These are phyloP conservation scores for Aspergillus haitiensis DNA, from an alignment of 495 filamentous ascomycete genomes.

Conservation along the genomic window DNA sequence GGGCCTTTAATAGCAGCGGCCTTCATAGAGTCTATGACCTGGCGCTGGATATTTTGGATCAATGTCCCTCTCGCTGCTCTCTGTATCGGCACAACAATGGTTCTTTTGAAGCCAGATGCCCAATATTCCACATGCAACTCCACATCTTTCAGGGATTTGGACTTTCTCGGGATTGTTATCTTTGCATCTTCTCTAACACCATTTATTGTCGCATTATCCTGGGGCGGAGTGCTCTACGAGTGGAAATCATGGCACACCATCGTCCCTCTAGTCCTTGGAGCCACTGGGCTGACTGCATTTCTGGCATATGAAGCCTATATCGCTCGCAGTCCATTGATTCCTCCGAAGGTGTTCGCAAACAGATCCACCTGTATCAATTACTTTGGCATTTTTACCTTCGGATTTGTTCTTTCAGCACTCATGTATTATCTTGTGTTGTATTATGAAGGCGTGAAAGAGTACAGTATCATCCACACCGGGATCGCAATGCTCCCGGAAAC, in stretches of 20 bases:
- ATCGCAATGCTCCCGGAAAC: constrained; percentile 59
- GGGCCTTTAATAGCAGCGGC: neutral
- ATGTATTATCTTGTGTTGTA: constrained; percentile 62
- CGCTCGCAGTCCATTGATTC: constrained; percentile 50
- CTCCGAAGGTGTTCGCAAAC: constrained; percentile 47
- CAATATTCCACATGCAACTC: no score
- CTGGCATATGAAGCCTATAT: constrained; percentile 43
- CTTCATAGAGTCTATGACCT: neutral
- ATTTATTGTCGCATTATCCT: constrained; percentile 55
- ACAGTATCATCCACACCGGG: constrained; percentile 50
- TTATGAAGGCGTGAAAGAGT: constrained; percentile 55
- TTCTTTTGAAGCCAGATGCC: no score
- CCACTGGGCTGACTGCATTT: constrained; percentile 19
- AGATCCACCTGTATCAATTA: constrained; percentile 43
- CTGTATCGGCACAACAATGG: no score
- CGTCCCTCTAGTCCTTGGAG: constrained; percentile 35
- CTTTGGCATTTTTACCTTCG: constrained; percentile 54
- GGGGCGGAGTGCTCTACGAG: constrained; percentile 51
- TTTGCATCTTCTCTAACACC: constrained; percentile 47
- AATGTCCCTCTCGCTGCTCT: neutral
- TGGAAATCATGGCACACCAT: constrained; percentile 54
- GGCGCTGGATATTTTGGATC: constrained; percentile 2
- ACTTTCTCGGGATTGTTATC: constrained; percentile 53
- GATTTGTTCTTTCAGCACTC: constrained; percentile 44
- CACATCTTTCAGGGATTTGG: no score